A percentile compares a stretch with the other conserved stretches of the same genome.
Evolutionary conservation across 129 eudicot species (phyloP).

Genomic region (Flaveria sonorensis): DNA sequence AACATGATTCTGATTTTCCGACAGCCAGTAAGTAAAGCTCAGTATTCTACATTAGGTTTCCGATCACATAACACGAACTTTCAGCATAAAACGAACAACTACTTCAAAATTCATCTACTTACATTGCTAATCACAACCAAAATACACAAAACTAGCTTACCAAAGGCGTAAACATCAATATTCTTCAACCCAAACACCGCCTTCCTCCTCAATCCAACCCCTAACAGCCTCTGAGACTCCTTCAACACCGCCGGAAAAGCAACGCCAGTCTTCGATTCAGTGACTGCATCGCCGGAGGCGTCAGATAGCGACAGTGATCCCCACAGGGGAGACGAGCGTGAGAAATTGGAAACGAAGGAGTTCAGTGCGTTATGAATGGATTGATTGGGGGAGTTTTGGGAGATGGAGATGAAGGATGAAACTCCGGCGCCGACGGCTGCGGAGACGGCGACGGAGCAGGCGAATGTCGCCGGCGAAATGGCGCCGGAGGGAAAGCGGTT

Average conservation of each 20-base stretch:
- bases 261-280: conserved; percentile 69
- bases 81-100: not conserved
- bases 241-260: conserved; percentile 64
- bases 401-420: conserved; percentile 47
- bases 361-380: conserved; percentile 49
- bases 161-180: conserved; percentile 93
- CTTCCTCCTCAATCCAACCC: conserved; percentile 79
- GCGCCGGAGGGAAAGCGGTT: conserved; percentile 29
- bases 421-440: conserved; percentile 48
- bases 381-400: conserved; percentile 45
- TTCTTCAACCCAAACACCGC: conserved; percentile 78
- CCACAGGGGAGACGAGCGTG: conserved; percentile 54
- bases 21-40: not conserved
- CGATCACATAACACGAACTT: conserved; percentile 1
- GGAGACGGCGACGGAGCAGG: conserved; percentile 54
- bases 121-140: not conserved
- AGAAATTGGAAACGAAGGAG: conserved; percentile 46
- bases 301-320: conserved; percentile 76
- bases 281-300: conserved; percentile 34
- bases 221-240: conserved; percentile 71
- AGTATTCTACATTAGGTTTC: conserved; percentile 6
- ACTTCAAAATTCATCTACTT: conserved; percentile 4
- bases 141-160: conserved; percentile 37
- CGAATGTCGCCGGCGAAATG: conserved; percentile 43
- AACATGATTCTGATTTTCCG: not conserved